Evolutionary conservation across 352 stramenopile genomes (phyloP).

Genomic region (Phytophthora vignae): DNA sequence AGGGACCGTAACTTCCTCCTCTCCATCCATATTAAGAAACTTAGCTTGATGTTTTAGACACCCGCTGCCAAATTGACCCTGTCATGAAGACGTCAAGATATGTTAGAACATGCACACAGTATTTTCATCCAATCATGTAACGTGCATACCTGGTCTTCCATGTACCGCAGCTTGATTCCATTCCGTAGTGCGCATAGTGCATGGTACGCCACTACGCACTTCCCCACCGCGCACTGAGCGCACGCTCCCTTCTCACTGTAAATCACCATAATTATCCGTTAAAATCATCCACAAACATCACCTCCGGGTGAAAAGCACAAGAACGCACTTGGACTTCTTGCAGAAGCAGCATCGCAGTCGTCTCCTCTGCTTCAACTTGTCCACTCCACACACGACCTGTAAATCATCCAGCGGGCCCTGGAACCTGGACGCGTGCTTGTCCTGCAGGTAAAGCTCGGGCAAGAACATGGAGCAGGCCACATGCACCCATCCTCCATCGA

Average conservation of each 20-base stretch:
- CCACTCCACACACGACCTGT: conserved; percentile 69
- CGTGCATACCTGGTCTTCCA: conserved; percentile 56
- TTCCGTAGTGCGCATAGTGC: conserved; percentile 68
- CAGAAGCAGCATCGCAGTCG: conserved; percentile 79
- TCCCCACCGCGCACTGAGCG: conserved; percentile 72
- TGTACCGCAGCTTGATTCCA: conserved; percentile 69
- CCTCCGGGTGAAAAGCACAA: conserved; percentile 23
- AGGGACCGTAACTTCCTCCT: conserved; percentile 19
- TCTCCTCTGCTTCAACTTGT: conserved; percentile 60
- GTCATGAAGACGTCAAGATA: not conserved
- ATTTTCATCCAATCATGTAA: not conserved
- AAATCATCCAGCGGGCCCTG: conserved; percentile 43
- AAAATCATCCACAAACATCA: not conserved
- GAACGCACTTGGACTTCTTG: conserved; percentile 54
- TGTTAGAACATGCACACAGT: not conserved
- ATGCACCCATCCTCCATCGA: conserved; percentile 70
- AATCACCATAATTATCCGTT: conserved; percentile 10
- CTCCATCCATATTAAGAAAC: conserved; percentile 50
- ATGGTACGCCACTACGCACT: conserved; percentile 81
- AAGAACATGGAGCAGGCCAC: conserved; percentile 84
- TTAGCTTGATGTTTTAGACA: conserved; percentile 66
- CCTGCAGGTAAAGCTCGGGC: conserved; percentile 69
- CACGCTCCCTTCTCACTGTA: conserved; percentile 74
- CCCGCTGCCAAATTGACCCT: conserved; percentile 71
- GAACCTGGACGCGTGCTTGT: conserved; percentile 29